These are phyloP conservation scores for Alloascoidea hylecoeti DNA, from an alignment of 805 yeast species.

Conservation along the genomic window DNA sequence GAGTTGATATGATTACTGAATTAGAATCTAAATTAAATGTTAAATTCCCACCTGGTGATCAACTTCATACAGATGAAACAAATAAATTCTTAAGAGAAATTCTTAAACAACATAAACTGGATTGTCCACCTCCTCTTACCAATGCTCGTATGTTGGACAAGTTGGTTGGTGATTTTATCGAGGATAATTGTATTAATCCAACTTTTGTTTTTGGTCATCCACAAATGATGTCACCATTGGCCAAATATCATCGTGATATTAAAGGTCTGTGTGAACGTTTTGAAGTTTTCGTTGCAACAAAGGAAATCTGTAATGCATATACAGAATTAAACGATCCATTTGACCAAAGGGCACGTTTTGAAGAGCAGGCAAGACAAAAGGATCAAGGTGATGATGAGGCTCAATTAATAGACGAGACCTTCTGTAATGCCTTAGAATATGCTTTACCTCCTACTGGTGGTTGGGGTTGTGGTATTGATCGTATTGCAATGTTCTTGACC, in stretches of 20 bases:
- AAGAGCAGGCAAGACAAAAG: conserved; percentile 98
- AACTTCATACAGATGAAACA: conserved; percentile 88
- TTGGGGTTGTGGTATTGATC: conserved; percentile 99
- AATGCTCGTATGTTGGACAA: conserved; percentile 98
- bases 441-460: conserved; percentile 99
- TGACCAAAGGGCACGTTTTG: conserved; percentile 94
- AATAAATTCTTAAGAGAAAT: conserved; percentile 77
- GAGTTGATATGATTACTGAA: conserved; percentile 94
- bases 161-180: conserved; percentile 85
- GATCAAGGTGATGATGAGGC: conserved; percentile 99
- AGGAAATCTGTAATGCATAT: conserved; percentile 96
- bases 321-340: conserved; percentile 98
- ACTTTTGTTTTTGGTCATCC: conserved; percentile 98
- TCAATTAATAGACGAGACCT: conserved; percentile 88
- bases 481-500: conserved; percentile 96
- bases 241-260: conserved; percentile 82
- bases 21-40: conserved; percentile 76
- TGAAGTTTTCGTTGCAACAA: conserved; percentile 96
- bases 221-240: conserved; percentile 98
- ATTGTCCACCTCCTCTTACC: conserved; percentile 87
- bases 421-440: conserved; percentile 95
- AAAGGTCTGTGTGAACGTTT: conserved; percentile 97
- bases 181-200: conserved; percentile 90
- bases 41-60: conserved; percentile 91
- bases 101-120: conserved; percentile 67